Evolutionary conservation across 208 protist species (phyloP).

Genomic region (Trypanosoma boissoni): DNA sequence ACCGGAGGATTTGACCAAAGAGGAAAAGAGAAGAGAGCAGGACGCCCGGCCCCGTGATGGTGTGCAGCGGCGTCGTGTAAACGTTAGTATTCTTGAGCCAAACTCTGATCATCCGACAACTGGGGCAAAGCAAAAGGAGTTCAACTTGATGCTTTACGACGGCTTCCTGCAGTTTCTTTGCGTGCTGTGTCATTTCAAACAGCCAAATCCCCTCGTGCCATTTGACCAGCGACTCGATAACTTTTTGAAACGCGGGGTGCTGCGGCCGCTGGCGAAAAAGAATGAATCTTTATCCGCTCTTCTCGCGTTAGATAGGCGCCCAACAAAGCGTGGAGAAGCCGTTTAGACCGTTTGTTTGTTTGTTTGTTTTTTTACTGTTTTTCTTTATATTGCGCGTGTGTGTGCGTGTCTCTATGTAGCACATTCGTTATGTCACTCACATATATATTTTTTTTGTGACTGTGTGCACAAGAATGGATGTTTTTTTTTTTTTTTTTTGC

Average conservation of each 20-base stretch:
- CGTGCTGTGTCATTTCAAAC: conserved; percentile 82
- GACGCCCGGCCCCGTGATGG: conserved; percentile 45
- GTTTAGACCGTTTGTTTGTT: background rate
- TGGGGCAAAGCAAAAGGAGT: conserved; percentile 30
- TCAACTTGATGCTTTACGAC: conserved; percentile 62
- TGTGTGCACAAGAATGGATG: conserved; percentile 8
- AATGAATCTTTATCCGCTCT: conserved; percentile 42
- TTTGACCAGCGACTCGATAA: conserved; percentile 58
- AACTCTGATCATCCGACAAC: conserved; percentile 17
- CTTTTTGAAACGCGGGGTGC: conserved; percentile 73
- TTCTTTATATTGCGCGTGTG: background rate
- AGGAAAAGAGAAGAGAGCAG: conserved; percentile 52
- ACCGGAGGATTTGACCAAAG: conserved; percentile 31
- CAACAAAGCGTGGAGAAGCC: conserved; percentile 12
- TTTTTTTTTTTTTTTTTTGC: background rate
- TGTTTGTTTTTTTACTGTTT: conserved; percentile 3
- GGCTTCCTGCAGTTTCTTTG: conserved; percentile 83
- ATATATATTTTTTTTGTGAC: conserved; percentile 12
- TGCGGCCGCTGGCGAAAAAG: conserved; percentile 66
- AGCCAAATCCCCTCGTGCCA: conserved; percentile 82
- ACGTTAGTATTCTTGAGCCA: conserved; percentile 65
- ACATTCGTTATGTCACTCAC: background rate
- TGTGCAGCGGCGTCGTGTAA: conserved; percentile 25
- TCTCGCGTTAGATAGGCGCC: conserved; percentile 22
- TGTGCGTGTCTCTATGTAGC: conserved; percentile 1